A percentile compares a stretch with the other conserved stretches of the same genome.
These are phyloP conservation scores for Starmerella bacillaris DNA, from an alignment of 805 yeast genomes.

Conservation along the genomic window DNA sequence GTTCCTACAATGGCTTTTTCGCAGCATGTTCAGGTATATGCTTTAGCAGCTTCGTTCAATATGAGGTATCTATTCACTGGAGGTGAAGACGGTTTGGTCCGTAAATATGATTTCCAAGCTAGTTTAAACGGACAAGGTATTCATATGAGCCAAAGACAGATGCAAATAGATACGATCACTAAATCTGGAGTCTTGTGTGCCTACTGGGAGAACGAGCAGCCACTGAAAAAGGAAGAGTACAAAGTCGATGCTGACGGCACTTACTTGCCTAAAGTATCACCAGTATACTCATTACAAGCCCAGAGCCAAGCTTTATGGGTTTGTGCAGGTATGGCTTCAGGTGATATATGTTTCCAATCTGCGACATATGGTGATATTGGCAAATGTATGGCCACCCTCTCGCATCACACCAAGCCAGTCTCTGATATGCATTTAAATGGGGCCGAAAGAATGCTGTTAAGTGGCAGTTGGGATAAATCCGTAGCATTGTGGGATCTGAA, in stretches of 20 bases:
- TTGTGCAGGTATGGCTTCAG: constrained; percentile 53
- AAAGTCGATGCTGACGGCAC: constrained; percentile 23
- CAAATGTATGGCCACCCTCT: constrained; percentile 54
- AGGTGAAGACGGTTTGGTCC: constrained; percentile 84
- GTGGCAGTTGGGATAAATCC: constrained; percentile 83
- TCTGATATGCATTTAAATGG: constrained; percentile 49
- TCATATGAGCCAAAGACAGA: constrained; percentile 81
- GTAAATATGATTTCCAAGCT: constrained; percentile 72
- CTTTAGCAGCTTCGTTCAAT: constrained; percentile 59
- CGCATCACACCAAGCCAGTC: constrained; percentile 54
- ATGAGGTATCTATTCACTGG: constrained; percentile 82
- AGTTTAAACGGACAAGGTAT: constrained; percentile 72
- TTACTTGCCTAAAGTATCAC: constrained; percentile 37
- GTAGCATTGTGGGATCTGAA: constrained; percentile 74
- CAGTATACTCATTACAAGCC: constrained; percentile 74
- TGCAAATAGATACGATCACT: constrained; percentile 65
- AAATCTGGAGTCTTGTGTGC: constrained; percentile 68
- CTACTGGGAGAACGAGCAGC: constrained; percentile 95
- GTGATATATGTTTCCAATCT: constrained; percentile 76
- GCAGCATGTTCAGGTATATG: constrained; percentile 58
- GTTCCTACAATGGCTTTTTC: constrained; percentile 80
- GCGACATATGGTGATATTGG: constrained; percentile 66
- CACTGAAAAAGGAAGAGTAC: constrained; percentile 34
- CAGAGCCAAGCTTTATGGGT: constrained; percentile 74
- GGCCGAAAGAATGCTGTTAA: constrained; percentile 43